These are phyloP conservation scores for Avena sativa DNA, from an alignment of 176 grass and related monocot species.

Conservation along the genomic window DNA sequence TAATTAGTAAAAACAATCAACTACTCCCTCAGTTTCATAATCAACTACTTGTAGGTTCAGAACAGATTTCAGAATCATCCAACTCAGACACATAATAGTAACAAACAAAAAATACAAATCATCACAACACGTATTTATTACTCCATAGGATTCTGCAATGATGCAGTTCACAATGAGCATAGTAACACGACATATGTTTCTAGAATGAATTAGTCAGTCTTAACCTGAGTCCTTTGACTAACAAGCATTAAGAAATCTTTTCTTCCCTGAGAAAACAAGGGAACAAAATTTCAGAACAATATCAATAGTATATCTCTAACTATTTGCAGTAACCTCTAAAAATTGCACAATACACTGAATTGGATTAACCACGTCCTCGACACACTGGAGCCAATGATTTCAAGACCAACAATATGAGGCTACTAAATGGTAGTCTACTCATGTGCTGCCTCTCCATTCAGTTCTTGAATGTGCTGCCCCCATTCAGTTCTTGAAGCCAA, in stretches of 20 bases:
- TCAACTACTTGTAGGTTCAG: too few species aligned
- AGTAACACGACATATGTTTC: background rate
- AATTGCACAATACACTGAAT: slow-evolving; percentile 24
- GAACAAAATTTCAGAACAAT: background rate
- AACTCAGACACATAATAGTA: background rate
- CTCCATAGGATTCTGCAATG: background rate
- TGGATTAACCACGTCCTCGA: background rate
- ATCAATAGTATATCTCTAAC: background rate
- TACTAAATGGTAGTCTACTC: background rate
- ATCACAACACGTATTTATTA: too few species aligned
- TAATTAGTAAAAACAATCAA: too few species aligned
- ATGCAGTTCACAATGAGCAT: background rate
- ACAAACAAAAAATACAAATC: too few species aligned
- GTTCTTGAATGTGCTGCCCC: background rate
- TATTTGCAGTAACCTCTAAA: background rate
- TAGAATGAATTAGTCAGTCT: background rate
- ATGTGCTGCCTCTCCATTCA: slow-evolving; percentile 8
- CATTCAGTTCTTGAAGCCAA: slow-evolving; percentile 32
- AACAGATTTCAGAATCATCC: background rate
- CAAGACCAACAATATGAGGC: slow-evolving; percentile 15
- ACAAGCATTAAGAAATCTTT: too few species aligned
- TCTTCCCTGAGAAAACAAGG: background rate
- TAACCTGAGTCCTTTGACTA: background rate
- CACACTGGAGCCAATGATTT: too few species aligned
- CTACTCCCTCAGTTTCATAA: background rate